These are phyloP conservation scores for Verticillium longisporum DNA, from an alignment of 2,329 filamentous ascomycete genomes.

Conservation along the genomic window DNA sequence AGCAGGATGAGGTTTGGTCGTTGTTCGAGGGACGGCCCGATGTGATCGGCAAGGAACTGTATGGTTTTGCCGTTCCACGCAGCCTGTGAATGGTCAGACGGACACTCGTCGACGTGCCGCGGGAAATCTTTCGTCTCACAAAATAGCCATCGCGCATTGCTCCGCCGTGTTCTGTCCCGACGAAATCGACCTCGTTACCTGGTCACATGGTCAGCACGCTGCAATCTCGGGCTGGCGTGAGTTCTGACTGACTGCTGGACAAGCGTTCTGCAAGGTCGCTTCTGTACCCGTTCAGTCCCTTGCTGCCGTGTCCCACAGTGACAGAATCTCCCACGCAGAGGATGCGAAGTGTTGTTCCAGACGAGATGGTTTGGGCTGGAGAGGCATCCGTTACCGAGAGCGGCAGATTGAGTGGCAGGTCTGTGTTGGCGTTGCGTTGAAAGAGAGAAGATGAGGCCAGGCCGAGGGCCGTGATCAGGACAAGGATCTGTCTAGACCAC, in stretches of 20 bases:
- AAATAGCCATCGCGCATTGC: constrained; percentile 24
- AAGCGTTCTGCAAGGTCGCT: constrained; percentile 18
- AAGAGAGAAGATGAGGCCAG: neutral
- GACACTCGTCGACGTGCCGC: neutral
- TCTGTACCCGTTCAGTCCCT: constrained; percentile 27
- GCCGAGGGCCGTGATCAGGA: neutral
- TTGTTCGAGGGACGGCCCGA: constrained; percentile 23
- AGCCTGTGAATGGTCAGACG: constrained; percentile 12
- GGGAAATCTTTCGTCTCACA: constrained; percentile 12
- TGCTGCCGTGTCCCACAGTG: constrained; percentile 22
- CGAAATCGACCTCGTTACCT: constrained; percentile 22
- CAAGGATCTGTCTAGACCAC: neutral
- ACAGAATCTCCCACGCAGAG: constrained; percentile 30
- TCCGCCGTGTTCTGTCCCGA: constrained; percentile 19
- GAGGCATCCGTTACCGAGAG: neutral
- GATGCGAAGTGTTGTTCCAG: constrained; percentile 24
- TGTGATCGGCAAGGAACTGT: constrained; percentile 23
- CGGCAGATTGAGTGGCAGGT: neutral
- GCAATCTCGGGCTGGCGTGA: neutral
- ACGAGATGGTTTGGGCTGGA: constrained; percentile 11
- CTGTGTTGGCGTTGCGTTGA: neutral
- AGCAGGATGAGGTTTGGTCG: constrained; percentile 28
- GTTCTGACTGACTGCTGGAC: constrained; percentile 14
- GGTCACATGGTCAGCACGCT: neutral
- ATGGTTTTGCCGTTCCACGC: constrained; percentile 30